Evolutionary conservation across 768 basidiomycete genomes (phyloP), one percentile per base, ranked within the genome.

Genomic region (Amanita inopinata): DNA sequence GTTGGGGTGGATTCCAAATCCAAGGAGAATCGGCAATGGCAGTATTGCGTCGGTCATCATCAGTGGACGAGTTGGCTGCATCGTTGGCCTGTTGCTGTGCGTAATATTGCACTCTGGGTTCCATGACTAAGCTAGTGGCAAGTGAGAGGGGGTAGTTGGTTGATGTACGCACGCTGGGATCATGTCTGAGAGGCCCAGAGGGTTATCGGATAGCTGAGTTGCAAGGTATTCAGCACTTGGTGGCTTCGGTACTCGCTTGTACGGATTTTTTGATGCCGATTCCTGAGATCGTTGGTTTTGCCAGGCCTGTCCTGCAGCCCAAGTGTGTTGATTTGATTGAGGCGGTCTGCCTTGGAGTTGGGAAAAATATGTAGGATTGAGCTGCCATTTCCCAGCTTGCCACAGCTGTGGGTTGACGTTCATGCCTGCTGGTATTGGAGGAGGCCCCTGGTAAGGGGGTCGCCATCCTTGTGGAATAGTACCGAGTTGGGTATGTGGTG

Each of bases 1-100:
- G 43, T 5, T 31, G 12, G 5, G 40, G 43, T 6, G 80, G 74
- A 57, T 70, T 77, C 83, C 83, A 86, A 43, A 83, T 69, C 83
- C 83, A 86, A 6, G 83, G 83, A 0, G 83, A 84, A 8, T 70
- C 64, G 4, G 37, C 45, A 10, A 15, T 19, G 5, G 22, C 14
- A 19, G 27, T n/a, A 8, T 15, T 6, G 17, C 9, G 15, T 2
- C 33, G 22, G 18, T 25, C 22, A 17, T 2, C 17, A 15, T 35
- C 41, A n/a, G n/a, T n/a, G n/a, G n/a, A n/a, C n/a, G n/a, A n/a
- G 14, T 61, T 61, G 14, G 64, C 61, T 34, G 54, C 53, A 23
- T 51, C 53, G 8, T 61, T 61, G 19, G 48, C 55, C 23, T 58
- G 52, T 17, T 57, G 56, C 8, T 57, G 37, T 20, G 43, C 43